Base-by-base conservation (phyloP, 169 alveolate species). In the Theileria parva region DNA sequence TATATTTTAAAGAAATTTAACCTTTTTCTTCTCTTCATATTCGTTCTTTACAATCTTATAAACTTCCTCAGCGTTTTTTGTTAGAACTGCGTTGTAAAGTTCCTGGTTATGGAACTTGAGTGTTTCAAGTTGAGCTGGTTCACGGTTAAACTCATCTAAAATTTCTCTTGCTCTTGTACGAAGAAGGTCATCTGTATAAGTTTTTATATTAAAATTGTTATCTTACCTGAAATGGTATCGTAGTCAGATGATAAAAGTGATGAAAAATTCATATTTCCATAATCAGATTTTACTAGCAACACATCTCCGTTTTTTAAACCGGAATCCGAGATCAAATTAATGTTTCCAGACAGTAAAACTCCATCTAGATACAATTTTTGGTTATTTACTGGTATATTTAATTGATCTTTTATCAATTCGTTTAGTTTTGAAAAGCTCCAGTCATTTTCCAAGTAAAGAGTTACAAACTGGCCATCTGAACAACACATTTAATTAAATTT, bases 381-480 rank as follows among this genome's bases (percentile, higher is more conserved):
- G 7, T 28, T 23, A 4, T n/a, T 39, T 2, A 19, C 66, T 0
- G 89, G 81, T 23, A 83, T 37, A 50, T 83, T 83, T 17, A 83
- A 44, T 0, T 83, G 87, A 12, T 66, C 51, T 34, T 51, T 15
- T 9, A 83, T 77, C 69, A 76, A 21, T 25, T 67, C 51, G 12
- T 63, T 37, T 8, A 83, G 50, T 27, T 48, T 76, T 15, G 74
- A n/a, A 3, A 83, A 8, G 12, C 39, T 50, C 89, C 89, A 83
- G 53, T 83, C 89, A 12, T 27, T 51, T 39, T 83, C 89, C 39
- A 83, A 57, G 77, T 53, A 83, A 28, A 83, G 78, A n/a, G 89
- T 77, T 53, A 25, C 68, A 39, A 67, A 34, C 57, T 66, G 74
- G 61, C 74, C 89, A 59, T 83, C 89, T 83, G 69, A 11, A 25